Evolutionary conservation across 257 asterid species (phyloP).

Genomic region (Rehmannia glutinosa): DNA sequence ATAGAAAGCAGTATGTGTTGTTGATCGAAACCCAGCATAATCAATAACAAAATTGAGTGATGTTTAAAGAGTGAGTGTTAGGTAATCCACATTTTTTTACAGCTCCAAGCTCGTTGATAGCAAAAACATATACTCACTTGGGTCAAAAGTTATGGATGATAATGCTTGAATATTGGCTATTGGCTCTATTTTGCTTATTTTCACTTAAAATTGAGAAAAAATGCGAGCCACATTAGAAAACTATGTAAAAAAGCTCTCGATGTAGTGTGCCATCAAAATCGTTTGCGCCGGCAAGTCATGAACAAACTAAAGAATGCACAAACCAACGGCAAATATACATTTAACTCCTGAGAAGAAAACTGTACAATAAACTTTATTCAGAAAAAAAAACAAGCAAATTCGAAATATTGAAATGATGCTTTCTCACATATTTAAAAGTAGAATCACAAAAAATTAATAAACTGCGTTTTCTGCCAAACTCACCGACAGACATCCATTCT

Average conservation of each 20-base stretch:
- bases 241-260: not conserved
- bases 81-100: too few species aligned
- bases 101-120: not conserved
- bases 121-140: not conserved
- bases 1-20: too few species aligned
- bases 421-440: not conserved
- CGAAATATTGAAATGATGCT: not conserved
- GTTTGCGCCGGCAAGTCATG: not conserved
- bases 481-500: conserved; percentile 89
- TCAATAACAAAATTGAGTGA: too few species aligned
- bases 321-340: too few species aligned
- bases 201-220: too few species aligned
- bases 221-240: not conserved
- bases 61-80: too few species aligned
- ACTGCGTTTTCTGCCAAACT: conserved; percentile 14
- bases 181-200: not conserved
- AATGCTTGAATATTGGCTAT: not conserved
- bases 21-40: too few species aligned
- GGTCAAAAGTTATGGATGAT: not conserved
- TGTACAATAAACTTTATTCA: not conserved
- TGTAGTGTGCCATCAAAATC: not conserved
- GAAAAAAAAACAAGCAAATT: not conserved
- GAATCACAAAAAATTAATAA: not conserved
- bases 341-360: not conserved
- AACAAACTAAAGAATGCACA: too few species aligned